phyloP scores from a whole-genome alignment of 2,329 filamentous ascomycete species.

The Plenodomus biglobosus region DNA sequence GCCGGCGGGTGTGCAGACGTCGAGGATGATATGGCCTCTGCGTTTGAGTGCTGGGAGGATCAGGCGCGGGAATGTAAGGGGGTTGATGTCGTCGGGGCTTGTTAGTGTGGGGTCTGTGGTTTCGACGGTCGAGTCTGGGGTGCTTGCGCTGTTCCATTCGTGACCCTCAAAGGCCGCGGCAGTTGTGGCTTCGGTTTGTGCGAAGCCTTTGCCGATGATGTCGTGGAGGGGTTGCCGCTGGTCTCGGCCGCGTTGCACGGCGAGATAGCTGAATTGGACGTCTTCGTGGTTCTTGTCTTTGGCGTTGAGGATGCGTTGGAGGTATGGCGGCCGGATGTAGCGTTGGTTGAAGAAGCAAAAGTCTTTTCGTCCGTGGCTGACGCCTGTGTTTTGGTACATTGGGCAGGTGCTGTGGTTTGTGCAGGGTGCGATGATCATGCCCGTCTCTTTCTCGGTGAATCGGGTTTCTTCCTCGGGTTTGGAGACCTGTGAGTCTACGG shows the following conservation, averaged over 20 bases:
- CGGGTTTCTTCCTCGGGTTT: conserved; percentile 42
- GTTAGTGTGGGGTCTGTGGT: conserved; percentile 32
- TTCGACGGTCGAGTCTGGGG: conserved; percentile 14
- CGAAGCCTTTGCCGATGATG: conserved; percentile 32
- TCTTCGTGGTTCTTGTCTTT: conserved; percentile 82
- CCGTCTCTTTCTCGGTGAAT: conserved; percentile 54
- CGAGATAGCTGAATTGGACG: conserved; percentile 85
- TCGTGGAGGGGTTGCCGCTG: conserved; percentile 48
- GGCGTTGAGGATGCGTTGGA: conserved; percentile 73
- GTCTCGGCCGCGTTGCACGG: conserved; percentile 75
- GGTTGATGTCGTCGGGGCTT: conserved; percentile 37
- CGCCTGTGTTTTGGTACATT: conserved; percentile 76
- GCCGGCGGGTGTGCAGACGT: conserved; percentile 85
- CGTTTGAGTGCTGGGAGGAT: conserved; percentile 84
- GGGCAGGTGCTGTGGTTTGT: conserved; percentile 88
- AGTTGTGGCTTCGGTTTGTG: conserved; percentile 60
- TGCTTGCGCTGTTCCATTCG: conserved; percentile 40
- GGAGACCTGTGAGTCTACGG: conserved; percentile 45
- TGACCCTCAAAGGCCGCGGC: conserved; percentile 73
- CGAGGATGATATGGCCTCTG: conserved; percentile 82
- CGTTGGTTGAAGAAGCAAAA: conserved; percentile 90
- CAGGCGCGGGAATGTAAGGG: conserved; percentile 74
- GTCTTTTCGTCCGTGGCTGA: conserved; percentile 75
- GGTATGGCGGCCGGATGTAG: conserved; percentile 78
- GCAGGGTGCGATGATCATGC: conserved; percentile 68